Base-by-base conservation (phyloP, 495 filamentous ascomycete genomes). In the Cercophora scortea region DNA sequence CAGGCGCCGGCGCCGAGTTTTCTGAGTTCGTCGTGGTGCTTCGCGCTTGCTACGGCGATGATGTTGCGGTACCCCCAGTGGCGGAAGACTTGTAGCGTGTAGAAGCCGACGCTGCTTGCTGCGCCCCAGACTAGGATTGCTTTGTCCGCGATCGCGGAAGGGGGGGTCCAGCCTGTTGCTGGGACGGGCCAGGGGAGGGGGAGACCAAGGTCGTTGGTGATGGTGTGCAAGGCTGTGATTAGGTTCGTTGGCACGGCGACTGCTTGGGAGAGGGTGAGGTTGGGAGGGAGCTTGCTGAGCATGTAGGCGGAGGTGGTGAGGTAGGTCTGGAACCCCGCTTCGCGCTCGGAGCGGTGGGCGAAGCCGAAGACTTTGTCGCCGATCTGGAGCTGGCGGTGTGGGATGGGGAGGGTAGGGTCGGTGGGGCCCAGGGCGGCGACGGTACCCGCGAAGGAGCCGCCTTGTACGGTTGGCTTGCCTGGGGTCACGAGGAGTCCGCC, bases 101-200 rank as follows among this genome's bases (percentile, higher is more conserved):
- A 75, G 41, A 73, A 63, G 5, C 79, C 79, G 9, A 79, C 77
- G 9, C 72, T 73, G 8, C 72, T 76, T 6, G 71, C 63, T 1
- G 72, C 79, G 9, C 79, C 79, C 77, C 79, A 81, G 39, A 83
- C 66, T 32, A 82, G 54, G 33, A 83, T 70, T 1, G 60, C 51
- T 9, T 54, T 50, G 6, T 70, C 43, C 0, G 54, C 62, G 32
- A 66, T 44, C 0, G 53, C 38, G n/a, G 69, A 66, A 15, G 52
- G 42, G 39, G 65, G 69, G 4, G 51, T 53, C 25, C 25, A 25
- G 25, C 25, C 25, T 2, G 25, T 25, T 16, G 54, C 51, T 4
- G 73, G 71, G 19, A 64, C 62, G 1, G 74, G 74, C 76, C 76
- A 80, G 2, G 74, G 75, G 3, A 73, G 62, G 19, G 61, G 62